Evolutionary conservation across 23 red algal species (phyloP), one percentile per base, ranked within the genome.

Genomic region (Cyanidium caldarium): DNA sequence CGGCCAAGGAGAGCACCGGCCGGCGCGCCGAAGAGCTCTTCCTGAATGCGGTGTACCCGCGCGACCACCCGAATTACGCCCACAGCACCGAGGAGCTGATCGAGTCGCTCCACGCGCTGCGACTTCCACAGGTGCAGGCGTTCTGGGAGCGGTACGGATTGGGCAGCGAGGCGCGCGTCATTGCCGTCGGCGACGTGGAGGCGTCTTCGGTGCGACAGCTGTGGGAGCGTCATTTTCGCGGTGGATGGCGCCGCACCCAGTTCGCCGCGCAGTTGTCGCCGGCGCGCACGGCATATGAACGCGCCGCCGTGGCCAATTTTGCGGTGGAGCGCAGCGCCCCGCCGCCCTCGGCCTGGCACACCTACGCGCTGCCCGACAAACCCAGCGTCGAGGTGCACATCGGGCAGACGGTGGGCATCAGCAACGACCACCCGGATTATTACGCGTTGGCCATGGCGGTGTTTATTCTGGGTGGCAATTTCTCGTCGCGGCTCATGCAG

Each of bases 391-490:
- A 73, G 31, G 69, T 73, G 2, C 30, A 57, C 30, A 45, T 73
- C 13, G 69, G 69, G 44, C 69, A 73, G 37, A 33, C 69, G 2
- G 2, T 73, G 25, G 69, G 69, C 39, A 73, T 73, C 29, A 35
- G 34, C 12, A n/a, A 39, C 7, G 25, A 45, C 35, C 69, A 73
- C 51, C 37, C 69, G 1, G 69, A 73, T 44, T 73, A 73, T 46
- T 42, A 73, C 51, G 30, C 69, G 2, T 1, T 73, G 33, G 44
- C 51, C 15, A 73, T 73, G 37, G 69, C 36, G 7, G 30, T 73
- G 1, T 34, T 57, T 73, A 73, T 73, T 46, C 51, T 73, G 37
- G 69, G 69, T 73, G 69, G 69, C 2, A 73, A 73, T 43, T 42
- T 35, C n/a, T 73, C 69, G 13, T 57, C 43, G 44, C 45, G 43